A percentile compares a stretch with the other conserved stretches of the same genome.
phyloP scores from a whole-genome alignment of 164 flowering plant genomes.

The Tetrastigma voinierianum region DNA sequence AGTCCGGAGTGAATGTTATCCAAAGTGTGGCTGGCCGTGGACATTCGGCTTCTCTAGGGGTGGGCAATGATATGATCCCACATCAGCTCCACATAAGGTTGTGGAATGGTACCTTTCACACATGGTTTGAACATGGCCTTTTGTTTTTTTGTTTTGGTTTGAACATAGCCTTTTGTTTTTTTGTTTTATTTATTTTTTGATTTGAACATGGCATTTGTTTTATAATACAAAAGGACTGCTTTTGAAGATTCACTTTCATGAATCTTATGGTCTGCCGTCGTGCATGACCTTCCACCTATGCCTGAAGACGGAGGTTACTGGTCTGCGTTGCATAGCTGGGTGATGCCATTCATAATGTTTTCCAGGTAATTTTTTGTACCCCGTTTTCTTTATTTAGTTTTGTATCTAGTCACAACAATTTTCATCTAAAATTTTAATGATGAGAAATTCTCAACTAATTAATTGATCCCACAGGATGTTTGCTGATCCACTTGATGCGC shows the following conservation, averaged over 20 bases:
- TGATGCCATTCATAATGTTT: slow-evolving; percentile 95
- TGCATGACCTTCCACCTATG: slow-evolving; percentile 86
- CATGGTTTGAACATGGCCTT: too few species aligned
- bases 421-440: background rate
- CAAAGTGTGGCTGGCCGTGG: too few species aligned
- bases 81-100: too few species aligned
- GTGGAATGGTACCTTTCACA: too few species aligned
- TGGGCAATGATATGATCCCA: too few species aligned
- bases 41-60: too few species aligned
- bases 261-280: slow-evolving; percentile 71
- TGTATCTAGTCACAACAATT: background rate
- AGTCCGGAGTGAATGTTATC: too few species aligned
- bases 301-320: slow-evolving; percentile 90
- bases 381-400: background rate
- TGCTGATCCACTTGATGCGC: slow-evolving; percentile 74
- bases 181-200: too few species aligned
- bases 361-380: slow-evolving; percentile 73
- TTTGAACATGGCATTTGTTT: slow-evolving; percentile 4
- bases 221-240: slow-evolving; percentile 46
- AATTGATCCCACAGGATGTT: slow-evolving; percentile 80
- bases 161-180: too few species aligned
- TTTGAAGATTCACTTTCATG: slow-evolving; percentile 87
- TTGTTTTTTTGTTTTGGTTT: too few species aligned
- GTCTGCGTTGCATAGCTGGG: slow-evolving; percentile 94
- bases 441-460: background rate